Base-by-base conservation (phyloP, 345 rosid species). In the Gynandropsis gynandra region DNA sequence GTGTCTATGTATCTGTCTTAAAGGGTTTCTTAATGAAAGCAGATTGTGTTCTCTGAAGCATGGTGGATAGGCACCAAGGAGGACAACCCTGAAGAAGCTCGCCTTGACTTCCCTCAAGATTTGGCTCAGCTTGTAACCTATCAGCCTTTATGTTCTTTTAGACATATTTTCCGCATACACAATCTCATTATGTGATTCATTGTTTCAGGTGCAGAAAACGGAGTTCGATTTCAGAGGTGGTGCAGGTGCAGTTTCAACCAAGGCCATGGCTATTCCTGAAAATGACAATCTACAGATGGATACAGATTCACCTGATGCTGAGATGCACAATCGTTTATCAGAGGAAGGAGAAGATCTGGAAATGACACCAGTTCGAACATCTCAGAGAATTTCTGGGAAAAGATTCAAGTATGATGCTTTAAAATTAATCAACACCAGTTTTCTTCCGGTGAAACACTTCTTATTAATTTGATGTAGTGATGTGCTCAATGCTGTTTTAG, bases 51-150 rank as follows among this genome's bases (percentile, higher is more conserved):
- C 72, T 77, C 98, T 58, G 95, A 90, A 44, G 87, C 80, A 39
- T 87, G 98, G 95, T 90, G 95, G 98, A 82, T 90, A 68, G 98
- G 98, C 32, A 82, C 68, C 16, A 76, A 78, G 66, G 93, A 87
- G 16, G 85, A 90, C n/a, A 90, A 87, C 52, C 96, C 87, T 0
- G 83, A 82, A 32, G 96, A 90, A 77, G 74, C 62, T 0, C 72
- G 67, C 4, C 87, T 90, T 47, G 83, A 82, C 17, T 84, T 90
- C 59, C 98, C 95, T 20, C 63, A 80, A 60, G 92, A 82, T 50
- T 38, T 87, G 19, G 56, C 65, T 66, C 73, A 79, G 98, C 86
- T 73, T 51, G 46, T 41, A 71, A 58, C 53, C 38, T 41, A 36
- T 4, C 16, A 9, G 18, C 3, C n/a, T 56, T 46, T 42, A 21